phyloP scores from a whole-genome alignment of 805 yeast genomes.

The Grigorovia humatica region DNA sequence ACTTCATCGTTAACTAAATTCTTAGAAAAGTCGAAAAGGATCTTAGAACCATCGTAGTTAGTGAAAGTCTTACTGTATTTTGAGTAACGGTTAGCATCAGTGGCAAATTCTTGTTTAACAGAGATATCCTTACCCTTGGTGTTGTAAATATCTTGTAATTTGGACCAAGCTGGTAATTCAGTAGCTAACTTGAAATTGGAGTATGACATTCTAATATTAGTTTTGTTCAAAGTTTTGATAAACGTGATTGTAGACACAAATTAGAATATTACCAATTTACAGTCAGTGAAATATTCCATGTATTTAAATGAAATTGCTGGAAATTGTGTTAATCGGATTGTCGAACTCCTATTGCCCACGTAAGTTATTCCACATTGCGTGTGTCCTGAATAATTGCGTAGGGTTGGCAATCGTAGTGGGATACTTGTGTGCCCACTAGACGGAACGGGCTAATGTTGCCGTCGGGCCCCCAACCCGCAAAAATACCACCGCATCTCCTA shows the following conservation, averaged over 20 bases:
- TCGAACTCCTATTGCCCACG: not conserved
- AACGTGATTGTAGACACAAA: not conserved
- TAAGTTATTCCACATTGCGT: not conserved
- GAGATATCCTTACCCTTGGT: constrained; percentile 58
- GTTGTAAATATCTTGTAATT: constrained; percentile 62
- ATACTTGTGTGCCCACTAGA: not conserved
- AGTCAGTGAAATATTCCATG: not conserved
- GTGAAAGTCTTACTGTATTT: constrained; percentile 69
- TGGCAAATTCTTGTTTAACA: constrained; percentile 66
- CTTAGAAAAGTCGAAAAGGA: constrained; percentile 91
- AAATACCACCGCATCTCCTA: not conserved
- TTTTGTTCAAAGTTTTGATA: not conserved
- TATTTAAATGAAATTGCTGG: not conserved
- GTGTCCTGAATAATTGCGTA: not conserved
- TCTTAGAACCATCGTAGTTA: constrained; percentile 80
- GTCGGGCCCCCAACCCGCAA: not conserved
- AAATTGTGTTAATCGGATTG: not conserved
- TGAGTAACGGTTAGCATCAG: constrained; percentile 64
- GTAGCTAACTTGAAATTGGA: constrained; percentile 49
- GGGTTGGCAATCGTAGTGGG: not conserved
- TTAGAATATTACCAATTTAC: not conserved
- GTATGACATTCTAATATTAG: constrained; percentile 14
- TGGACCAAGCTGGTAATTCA: constrained; percentile 78
- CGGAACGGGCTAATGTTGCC: not conserved
- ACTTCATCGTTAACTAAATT: constrained; percentile 85